Percentiles rank a stretch among this genome's conserved stretches.
These are phyloP conservation scores for Pulveroboletus frians DNA, from an alignment of 768 basidiomycete species.

Conservation along the genomic window DNA sequence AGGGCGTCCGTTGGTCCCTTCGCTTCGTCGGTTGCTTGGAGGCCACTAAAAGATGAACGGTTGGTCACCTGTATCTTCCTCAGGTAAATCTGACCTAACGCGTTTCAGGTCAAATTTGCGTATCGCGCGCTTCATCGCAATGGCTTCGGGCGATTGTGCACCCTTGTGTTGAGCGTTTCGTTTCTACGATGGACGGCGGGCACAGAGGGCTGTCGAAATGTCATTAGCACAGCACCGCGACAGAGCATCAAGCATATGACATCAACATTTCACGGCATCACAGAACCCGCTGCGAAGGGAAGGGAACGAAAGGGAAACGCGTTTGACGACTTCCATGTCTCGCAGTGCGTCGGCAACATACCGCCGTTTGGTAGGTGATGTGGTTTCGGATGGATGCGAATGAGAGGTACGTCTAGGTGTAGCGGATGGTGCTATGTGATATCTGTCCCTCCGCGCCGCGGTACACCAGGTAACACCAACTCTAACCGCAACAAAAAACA, in stretches of 20 bases:
- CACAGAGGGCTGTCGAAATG: constrained; percentile 55
- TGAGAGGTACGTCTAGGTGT: constrained; percentile 21
- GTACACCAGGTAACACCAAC: constrained; percentile 56
- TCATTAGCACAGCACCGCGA: neutral
- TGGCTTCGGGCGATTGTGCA: constrained; percentile 61
- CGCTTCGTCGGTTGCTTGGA: constrained; percentile 82
- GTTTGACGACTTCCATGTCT: constrained; percentile 84
- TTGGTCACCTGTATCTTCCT: constrained; percentile 52
- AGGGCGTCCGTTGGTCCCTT: constrained; percentile 72
- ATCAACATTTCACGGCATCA: too few species aligned
- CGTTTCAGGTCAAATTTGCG: constrained; percentile 75
- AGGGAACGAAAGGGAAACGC: too few species aligned
- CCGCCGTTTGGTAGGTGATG: constrained; percentile 54
- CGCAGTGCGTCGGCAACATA: constrained; percentile 71
- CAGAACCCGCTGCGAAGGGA: too few species aligned
- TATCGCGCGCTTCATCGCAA: constrained; percentile 82
- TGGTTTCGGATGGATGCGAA: constrained; percentile 1
- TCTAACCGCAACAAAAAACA: constrained; percentile 24
- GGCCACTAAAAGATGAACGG: constrained; percentile 87
- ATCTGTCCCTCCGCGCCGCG: constrained; percentile 27
- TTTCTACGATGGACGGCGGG: constrained; percentile 58
- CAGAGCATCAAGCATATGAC: too few species aligned
- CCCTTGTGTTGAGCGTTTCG: constrained; percentile 56
- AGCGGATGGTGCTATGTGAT: constrained; percentile 14
- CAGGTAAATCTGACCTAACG: constrained; percentile 56